Base-by-base conservation (phyloP, 129 eudicot genomes). In the Apium graveolens region DNA sequence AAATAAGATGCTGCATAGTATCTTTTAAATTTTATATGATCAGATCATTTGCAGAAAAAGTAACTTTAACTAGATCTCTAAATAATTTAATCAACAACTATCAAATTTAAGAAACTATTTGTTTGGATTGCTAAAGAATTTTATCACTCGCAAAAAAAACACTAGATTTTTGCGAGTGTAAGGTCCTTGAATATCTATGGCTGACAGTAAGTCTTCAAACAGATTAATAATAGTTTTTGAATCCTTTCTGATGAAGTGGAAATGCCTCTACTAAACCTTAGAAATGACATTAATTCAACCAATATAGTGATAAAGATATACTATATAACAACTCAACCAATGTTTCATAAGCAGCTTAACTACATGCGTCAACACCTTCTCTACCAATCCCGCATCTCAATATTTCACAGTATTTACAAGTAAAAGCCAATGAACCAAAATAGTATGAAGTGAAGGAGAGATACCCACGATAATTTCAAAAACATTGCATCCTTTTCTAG, bases 341-440 rank as follows among this genome's bases (percentile, higher is more conserved):
- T n/a, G 31, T 42, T 43, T 13, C 16, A 42, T 73, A 73, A n/a
- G 76, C 18, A 78, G 38, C 68, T 45, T 57, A 74, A 66, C 76
- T 74, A 81, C 68, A 83, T 81, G 81, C 82, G 80, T 77, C 73
- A 84, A 80, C 77, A 62, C 66, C 88, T 68, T 84, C 79, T 74
- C 79, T 66, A 31, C 87, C 48, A 74, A 74, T 70, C 84, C 81
- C 31, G 31, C 10, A 53, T 81, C 82, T 80, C 82, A 51, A 72
- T 63, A 76, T 83, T 84, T 85, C 87, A 90, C 70, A 80, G 89
- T 87, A 91, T 91, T 84, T 89, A 91, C 93, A 91, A 75, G 93
- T 86, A 84, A 87, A 78, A 79, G 53, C 44, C 80, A 79, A 21
- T 34, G 35, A 42, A 76, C 29, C 81, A 75, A 83, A 81, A 78